Evolutionary conservation across 345 rosid species (phyloP).

Genomic region (Citrus maxima): DNA sequence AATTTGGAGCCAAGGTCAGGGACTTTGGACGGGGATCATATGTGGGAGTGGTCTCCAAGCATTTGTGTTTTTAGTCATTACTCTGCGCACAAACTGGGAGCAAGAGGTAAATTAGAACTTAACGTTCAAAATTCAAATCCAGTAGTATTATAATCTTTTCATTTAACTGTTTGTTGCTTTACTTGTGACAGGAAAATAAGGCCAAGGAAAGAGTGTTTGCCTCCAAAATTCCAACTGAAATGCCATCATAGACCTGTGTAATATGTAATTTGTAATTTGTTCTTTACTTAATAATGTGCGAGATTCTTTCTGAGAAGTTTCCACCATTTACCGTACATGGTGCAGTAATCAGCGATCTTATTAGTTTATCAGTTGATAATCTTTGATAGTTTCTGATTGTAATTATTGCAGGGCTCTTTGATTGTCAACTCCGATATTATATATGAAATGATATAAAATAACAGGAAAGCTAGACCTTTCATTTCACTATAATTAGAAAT

Average conservation of each 20-base stretch:
- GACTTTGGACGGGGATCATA: slow-evolving; percentile 40
- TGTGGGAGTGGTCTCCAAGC: slow-evolving; percentile 36
- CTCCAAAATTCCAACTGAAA: slow-evolving; percentile 2
- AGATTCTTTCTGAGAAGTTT: no score
- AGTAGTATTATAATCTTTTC: neutral
- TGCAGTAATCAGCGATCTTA: no score
- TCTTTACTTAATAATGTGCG: no score
- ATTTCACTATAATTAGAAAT: no score
- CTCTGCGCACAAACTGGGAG: slow-evolving; percentile 31
- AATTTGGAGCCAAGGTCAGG: slow-evolving; percentile 39
- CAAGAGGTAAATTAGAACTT: slow-evolving; percentile 18
- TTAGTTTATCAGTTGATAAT: no score
- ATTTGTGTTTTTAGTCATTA: slow-evolving; percentile 20
- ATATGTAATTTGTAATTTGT: no score
- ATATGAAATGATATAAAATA: no score
- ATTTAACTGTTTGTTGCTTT: neutral
- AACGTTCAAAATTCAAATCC: neutral
- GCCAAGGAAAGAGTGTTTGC: slow-evolving; percentile 21
- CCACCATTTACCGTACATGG: no score
- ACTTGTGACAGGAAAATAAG: slow-evolving; percentile 22
- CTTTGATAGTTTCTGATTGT: no score
- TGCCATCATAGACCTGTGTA: neutral
- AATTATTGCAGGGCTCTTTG: no score
- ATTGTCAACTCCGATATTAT: no score
- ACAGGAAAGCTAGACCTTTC: no score